These are phyloP conservation scores for Ophiostoma tasmaniense DNA, from an alignment of 2,329 filamentous ascomycete species.

Conservation along the genomic window DNA sequence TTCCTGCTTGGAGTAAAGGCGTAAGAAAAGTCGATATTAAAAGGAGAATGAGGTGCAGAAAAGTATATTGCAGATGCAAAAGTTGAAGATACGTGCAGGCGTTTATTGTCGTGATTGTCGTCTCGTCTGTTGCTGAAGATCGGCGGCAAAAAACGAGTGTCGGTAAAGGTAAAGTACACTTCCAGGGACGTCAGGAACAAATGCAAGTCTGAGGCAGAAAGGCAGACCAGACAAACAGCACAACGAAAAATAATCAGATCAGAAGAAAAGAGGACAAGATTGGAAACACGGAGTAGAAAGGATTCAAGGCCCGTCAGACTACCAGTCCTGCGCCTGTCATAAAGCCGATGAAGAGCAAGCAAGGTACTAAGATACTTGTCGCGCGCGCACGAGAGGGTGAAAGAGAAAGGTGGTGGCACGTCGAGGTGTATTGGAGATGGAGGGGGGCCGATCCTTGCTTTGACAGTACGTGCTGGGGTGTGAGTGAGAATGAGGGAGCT, in stretches of 20 bases:
- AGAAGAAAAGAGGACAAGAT: background rate
- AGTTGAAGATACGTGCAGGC: background rate
- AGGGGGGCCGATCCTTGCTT: background rate
- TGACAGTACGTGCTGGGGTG: background rate
- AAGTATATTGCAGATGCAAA: background rate
- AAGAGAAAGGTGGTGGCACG: background rate
- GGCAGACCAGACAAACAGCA: background rate
- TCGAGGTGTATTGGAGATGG: background rate
- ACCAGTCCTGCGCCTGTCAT: background rate
- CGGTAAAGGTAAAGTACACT: background rate
- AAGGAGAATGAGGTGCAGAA: background rate
- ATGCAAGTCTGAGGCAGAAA: slow-evolving; percentile 1
- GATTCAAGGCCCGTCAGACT: background rate
- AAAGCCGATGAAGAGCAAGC: background rate
- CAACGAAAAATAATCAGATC: background rate
- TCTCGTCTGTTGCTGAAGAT: background rate
- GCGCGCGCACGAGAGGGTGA: background rate
- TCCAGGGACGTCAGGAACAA: background rate
- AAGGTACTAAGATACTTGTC: background rate
- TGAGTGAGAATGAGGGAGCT: background rate
- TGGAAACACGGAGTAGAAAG: background rate
- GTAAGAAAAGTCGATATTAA: background rate
- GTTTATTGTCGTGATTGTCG: background rate
- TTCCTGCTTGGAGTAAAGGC: background rate
- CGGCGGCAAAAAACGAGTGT: background rate